Conservation (phyloP, 495 filamentous ascomycete species). For the Letharia lupina region DNA sequence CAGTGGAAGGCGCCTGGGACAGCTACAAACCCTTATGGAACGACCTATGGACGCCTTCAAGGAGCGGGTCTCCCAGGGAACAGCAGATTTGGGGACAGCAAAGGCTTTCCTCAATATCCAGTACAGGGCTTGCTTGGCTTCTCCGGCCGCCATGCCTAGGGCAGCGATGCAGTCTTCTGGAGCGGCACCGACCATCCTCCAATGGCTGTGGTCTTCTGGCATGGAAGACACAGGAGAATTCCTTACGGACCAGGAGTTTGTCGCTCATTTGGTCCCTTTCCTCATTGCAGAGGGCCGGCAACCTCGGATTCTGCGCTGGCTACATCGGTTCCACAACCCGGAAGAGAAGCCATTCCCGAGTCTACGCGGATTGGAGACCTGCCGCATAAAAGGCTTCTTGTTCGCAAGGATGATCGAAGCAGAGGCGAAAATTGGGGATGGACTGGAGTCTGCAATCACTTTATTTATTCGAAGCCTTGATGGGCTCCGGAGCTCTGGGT, state of each 20-base stretch:
- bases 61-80: constrained; percentile 35
- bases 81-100: constrained; percentile 21
- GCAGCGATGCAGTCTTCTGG: constrained; percentile 33
- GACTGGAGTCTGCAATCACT: constrained; percentile 13
- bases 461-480: neutral
- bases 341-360: neutral
- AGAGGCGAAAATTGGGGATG: constrained; percentile 2
- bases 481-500: neutral
- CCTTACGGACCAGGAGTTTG: constrained; percentile 28
- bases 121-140: constrained; percentile 26
- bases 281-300: constrained; percentile 44
- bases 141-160: constrained; percentile 23
- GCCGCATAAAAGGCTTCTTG: neutral
- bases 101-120: constrained; percentile 29
- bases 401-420: neutral
- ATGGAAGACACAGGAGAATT: constrained; percentile 33
- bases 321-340: constrained; percentile 6
- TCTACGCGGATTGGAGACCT: neutral
- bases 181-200: constrained; percentile 36
- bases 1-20: constrained; percentile 33
- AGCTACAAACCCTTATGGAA: constrained; percentile 29
- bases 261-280: constrained; percentile 35
- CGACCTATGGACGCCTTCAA: constrained; percentile 38
- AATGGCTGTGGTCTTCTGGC: constrained; percentile 46
- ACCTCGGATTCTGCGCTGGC: constrained; percentile 38